Evolutionary conservation across 2,329 filamentous ascomycete genomes (phyloP).

Genomic region (Exophiala bonariae): DNA sequence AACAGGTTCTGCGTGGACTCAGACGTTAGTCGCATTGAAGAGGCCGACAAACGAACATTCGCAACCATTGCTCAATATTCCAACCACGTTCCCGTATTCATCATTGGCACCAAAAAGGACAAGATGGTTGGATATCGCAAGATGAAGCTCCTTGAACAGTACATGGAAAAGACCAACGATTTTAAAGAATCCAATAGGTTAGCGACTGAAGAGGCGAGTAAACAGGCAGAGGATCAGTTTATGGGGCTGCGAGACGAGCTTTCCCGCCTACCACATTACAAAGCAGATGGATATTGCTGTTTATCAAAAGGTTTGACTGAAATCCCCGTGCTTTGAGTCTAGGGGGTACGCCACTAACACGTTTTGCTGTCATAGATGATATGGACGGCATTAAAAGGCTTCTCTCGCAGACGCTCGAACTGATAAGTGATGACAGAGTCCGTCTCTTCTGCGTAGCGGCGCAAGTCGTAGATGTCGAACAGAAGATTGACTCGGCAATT

Average conservation of each 20-base stretch:
- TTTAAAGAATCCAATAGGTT: slow-evolving; percentile 30
- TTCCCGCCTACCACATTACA: slow-evolving; percentile 25
- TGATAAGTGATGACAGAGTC: slow-evolving; percentile 35
- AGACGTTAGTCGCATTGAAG: slow-evolving; percentile 34
- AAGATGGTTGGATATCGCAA: slow-evolving; percentile 32
- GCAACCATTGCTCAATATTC: slow-evolving; percentile 33
- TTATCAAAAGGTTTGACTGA: slow-evolving; percentile 24
- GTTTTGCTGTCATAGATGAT: slow-evolving; percentile 29
- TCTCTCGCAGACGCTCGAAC: slow-evolving; percentile 32
- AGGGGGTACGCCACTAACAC: background rate
- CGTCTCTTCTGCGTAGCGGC: slow-evolving; percentile 35
- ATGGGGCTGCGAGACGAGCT: slow-evolving; percentile 22
- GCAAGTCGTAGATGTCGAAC: slow-evolving; percentile 35
- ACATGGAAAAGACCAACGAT: slow-evolving; percentile 24
- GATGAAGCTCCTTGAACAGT: slow-evolving; percentile 24
- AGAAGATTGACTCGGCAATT: slow-evolving; percentile 37
- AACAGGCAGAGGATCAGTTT: slow-evolving; percentile 25
- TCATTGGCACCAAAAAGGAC: slow-evolving; percentile 37
- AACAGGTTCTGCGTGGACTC: slow-evolving; percentile 37
- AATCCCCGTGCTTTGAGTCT: too few relatives aligned
- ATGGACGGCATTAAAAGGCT: slow-evolving; percentile 31
- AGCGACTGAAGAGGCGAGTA: slow-evolving; percentile 24
- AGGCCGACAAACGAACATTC: slow-evolving; percentile 35
- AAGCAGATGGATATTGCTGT: slow-evolving; percentile 27
- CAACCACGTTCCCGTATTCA: slow-evolving; percentile 35